phyloP scores from a whole-genome alignment of 345 rosid genomes.

The Atalantia buxifolia region DNA sequence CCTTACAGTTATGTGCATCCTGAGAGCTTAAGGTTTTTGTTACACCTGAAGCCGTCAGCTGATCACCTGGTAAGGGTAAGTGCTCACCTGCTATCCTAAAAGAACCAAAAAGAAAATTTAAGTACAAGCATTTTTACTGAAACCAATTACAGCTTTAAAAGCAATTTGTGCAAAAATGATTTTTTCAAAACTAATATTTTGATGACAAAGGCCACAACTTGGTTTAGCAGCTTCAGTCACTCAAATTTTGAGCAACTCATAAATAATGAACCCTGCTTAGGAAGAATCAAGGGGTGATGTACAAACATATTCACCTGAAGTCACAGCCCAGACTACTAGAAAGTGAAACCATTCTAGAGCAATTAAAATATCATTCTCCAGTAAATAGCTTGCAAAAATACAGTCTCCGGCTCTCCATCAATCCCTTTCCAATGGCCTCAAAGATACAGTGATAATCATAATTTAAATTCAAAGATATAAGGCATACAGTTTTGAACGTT shows the following conservation, averaged over 20 bases:
- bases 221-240: not conserved
- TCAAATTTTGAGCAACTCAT: not conserved
- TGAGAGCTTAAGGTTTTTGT: constrained; percentile 22
- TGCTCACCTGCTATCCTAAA: constrained; percentile 36
- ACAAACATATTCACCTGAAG: not conserved
- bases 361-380: too few relatives aligned
- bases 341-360: not conserved
- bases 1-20: constrained; percentile 27
- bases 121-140: not conserved
- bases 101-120: constrained; percentile 9
- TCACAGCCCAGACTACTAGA: not conserved
- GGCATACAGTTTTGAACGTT: constrained; percentile 53
- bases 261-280: not conserved
- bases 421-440: not conserved
- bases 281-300: not conserved
- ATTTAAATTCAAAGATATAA: constrained; percentile 15
- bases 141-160: not conserved
- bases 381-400: too few relatives aligned
- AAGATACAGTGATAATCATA: not conserved
- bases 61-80: constrained; percentile 21
- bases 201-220: not conserved
- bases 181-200: not conserved
- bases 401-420: not conserved
- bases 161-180: not conserved
- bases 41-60: constrained; percentile 26